Base-by-base conservation (phyloP, 2,329 filamentous ascomycete species). In the Alternaria gansuensis region DNA sequence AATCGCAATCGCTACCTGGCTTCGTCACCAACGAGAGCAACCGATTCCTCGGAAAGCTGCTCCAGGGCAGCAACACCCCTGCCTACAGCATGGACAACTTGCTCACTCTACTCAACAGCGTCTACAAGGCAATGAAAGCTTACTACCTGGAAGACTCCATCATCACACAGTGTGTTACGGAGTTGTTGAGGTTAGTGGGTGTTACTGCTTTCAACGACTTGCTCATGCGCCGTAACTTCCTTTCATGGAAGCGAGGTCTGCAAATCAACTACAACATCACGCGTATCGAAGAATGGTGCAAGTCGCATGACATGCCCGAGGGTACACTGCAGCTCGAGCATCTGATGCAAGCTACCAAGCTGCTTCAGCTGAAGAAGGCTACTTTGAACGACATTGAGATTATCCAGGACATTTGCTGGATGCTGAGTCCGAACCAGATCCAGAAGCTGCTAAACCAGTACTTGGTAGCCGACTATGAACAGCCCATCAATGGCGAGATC, bases 221-320 rank as follows among this genome's bases (percentile, higher is more conserved):
- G 63, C 86, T 99, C 68, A 97, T 99, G 93, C 88, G 95, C 72
- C 88, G 95, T 70, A 98, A 98, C 80, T 99, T 99, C 86, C 86
- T 99, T 57, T 97, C 93, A 0, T 99, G 95, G 95, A 99, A 99
- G 84, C 92, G 95, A 78, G 95, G 95, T 70, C 87, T 99, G 54
- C 95, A 99, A 80, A 99, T 99, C 82, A 99, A 99, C 82, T 99
- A 99, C 84, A 99, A 99, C 82, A 99, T 99, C 78, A 99, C 95
- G 24, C 88, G 95, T 57, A 99, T 99, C 64, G 95, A 99, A 79
- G 95, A 99, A 81, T 99, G 95, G 95, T 99, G 95, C 82, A 99
- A 99, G 87, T 97, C 93, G 75, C 96, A 99, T 78, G 95, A 98
- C 71, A 98, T 99, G 94, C 95, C 95, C 1, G 94, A 99, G 80